Conservation (phyloP, 148 eudicot species). For the Vaccinium macrocarpon region DNA sequence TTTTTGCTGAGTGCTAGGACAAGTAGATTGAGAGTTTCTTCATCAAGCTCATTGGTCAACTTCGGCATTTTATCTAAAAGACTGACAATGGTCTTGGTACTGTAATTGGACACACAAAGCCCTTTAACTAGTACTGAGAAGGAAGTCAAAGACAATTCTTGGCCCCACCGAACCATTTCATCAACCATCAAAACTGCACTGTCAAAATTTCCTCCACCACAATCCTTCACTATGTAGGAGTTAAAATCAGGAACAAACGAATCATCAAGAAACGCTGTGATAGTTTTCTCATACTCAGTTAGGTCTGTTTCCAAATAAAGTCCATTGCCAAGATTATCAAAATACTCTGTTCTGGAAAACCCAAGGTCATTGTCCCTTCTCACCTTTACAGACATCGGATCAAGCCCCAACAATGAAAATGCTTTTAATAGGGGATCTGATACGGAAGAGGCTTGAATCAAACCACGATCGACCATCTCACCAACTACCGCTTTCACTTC, state of each 20-base stretch:
- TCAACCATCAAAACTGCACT: slow-evolving; percentile 34
- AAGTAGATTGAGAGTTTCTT: slow-evolving; percentile 47
- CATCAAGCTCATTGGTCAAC: slow-evolving; percentile 40
- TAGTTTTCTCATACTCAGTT: slow-evolving; percentile 47
- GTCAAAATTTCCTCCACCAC: slow-evolving; percentile 27
- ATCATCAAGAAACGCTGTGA: slow-evolving; percentile 51
- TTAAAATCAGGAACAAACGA: slow-evolving; percentile 66
- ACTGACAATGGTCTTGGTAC: slow-evolving; percentile 32
- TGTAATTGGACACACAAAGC: slow-evolving; percentile 31
- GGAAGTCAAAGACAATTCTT: slow-evolving; percentile 44
- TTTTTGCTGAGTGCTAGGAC: slow-evolving; percentile 44
- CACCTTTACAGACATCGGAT: slow-evolving; percentile 49
- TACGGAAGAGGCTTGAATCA: slow-evolving; percentile 37
- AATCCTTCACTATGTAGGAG: slow-evolving; percentile 33
- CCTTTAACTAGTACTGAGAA: slow-evolving; percentile 36
- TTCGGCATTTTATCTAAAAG: slow-evolving; percentile 34
- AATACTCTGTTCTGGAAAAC: slow-evolving; percentile 49
- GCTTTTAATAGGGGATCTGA: slow-evolving; percentile 64
- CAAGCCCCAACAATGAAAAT: slow-evolving; percentile 53
- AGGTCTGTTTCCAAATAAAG: slow-evolving; percentile 72
- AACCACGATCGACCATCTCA: slow-evolving; percentile 44
- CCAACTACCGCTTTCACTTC: slow-evolving; percentile 47
- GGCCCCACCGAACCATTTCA: slow-evolving; percentile 77
- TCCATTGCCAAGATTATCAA: slow-evolving; percentile 78
- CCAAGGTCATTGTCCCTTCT: slow-evolving; percentile 68